These are phyloP conservation scores for Lomentospora prolificans DNA, from an alignment of 2,329 filamentous ascomycete genomes.

Conservation along the genomic window DNA sequence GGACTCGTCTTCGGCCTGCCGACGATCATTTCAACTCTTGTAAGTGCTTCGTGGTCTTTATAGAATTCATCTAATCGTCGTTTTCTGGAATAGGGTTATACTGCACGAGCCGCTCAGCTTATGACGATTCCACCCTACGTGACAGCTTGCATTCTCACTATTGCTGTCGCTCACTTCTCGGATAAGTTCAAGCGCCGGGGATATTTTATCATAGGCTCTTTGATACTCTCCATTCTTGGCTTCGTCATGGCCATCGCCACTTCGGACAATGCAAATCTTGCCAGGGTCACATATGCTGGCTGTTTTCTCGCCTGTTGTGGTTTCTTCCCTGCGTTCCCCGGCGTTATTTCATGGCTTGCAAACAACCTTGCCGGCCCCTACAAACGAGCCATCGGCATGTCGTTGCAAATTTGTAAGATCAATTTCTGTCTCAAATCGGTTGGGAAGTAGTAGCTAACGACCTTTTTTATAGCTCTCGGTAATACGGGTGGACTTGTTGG, in stretches of 20 bases:
- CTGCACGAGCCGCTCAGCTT: conserved; percentile 12
- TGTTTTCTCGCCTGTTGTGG: conserved; percentile 10
- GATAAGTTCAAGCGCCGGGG: conserved; percentile 9
- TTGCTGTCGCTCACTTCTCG: conserved; percentile 9
- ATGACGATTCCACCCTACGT: conserved; percentile 6
- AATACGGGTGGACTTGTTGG: conserved; percentile 10
- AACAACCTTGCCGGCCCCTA: conserved; percentile 10
- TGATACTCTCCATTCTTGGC: conserved; percentile 6
- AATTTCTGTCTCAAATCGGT: not conserved
- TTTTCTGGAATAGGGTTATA: conserved; percentile 22
- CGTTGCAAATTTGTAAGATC: conserved; percentile 8
- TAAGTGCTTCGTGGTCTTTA: not conserved
- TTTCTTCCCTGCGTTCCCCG: conserved; percentile 10
- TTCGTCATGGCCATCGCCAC: conserved; percentile 57
- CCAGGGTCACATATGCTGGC: conserved; percentile 24
- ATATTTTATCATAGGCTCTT: conserved; percentile 7
- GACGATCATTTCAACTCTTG: conserved; percentile 9
- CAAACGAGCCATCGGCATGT: conserved; percentile 10
- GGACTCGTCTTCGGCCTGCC: conserved; percentile 10
- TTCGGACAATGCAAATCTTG: conserved; percentile 30
- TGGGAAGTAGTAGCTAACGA: not conserved
- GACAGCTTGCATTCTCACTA: conserved; percentile 8
- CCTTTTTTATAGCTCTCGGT: not conserved
- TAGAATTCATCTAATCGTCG: not conserved
- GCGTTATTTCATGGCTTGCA: conserved; percentile 10